A percentile compares a stretch with the other conserved stretches of the same genome.
Conservation (phyloP, 1,284 basidiomycete genomes). For the Sanghuangporus sanghuang region DNA sequence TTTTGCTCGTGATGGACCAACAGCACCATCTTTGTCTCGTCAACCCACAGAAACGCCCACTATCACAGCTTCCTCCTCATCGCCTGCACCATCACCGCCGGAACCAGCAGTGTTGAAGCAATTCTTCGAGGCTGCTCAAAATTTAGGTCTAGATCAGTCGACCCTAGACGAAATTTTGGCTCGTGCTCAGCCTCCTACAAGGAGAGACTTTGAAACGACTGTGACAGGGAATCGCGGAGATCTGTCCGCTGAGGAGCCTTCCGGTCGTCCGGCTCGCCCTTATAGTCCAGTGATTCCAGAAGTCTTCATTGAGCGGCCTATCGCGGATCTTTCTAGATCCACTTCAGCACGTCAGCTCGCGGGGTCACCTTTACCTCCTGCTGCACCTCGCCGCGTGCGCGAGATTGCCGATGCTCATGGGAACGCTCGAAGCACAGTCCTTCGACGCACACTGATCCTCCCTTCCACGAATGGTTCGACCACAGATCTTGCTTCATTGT, state of each 20-base stretch:
- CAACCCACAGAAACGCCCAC: constrained; percentile 9
- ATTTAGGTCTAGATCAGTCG: constrained; percentile 65
- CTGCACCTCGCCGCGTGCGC: constrained; percentile 34
- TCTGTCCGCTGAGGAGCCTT: background rate
- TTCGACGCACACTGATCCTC: constrained; percentile 73
- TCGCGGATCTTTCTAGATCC: constrained; percentile 9
- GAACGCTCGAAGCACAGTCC: constrained; percentile 43
- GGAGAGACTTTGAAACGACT: background rate
- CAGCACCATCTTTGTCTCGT: constrained; percentile 12
- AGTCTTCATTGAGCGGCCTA: constrained; percentile 11
- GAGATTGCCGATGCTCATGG: constrained; percentile 29
- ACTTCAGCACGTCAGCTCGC: constrained; percentile 10
- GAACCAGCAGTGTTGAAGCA: constrained; percentile 53
- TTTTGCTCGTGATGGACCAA: background rate
- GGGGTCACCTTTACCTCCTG: constrained; percentile 20
- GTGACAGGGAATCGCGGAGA: background rate
- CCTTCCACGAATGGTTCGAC: constrained; percentile 56
- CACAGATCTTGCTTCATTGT: constrained; percentile 45
- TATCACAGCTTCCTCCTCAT: background rate
- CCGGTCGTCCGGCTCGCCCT: background rate
- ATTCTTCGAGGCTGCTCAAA: constrained; percentile 67
- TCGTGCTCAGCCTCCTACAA: constrained; percentile 6
- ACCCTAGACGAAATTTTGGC: constrained; percentile 65
- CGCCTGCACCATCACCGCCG: constrained; percentile 10
- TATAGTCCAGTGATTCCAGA: constrained; percentile 12